Evolutionary conservation across 202 grass and related monocot genomes (phyloP).

Genomic region (Panicum virgatum): DNA sequence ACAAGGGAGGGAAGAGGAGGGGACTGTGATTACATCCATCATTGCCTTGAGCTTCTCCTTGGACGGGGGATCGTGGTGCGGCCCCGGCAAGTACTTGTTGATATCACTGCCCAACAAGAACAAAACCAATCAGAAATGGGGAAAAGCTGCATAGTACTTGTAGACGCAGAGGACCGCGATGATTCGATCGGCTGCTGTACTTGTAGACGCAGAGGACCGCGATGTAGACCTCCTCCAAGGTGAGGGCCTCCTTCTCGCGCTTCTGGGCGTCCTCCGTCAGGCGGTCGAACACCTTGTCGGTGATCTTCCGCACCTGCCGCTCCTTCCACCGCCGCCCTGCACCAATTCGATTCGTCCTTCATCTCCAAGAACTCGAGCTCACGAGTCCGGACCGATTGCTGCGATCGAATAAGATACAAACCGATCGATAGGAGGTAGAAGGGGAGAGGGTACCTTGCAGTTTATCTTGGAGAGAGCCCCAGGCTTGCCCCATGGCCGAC

Average conservation of each 20-base stretch:
- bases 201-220: slow-evolving; percentile 96
- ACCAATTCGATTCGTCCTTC: slow-evolving; percentile 19
- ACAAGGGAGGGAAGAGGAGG: background rate
- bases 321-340: slow-evolving; percentile 86
- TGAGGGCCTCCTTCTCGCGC: slow-evolving; percentile 59
- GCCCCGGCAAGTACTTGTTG: slow-evolving; percentile 93
- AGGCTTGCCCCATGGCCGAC: slow-evolving; percentile 69
- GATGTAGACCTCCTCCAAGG: slow-evolving; percentile 91
- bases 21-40: slow-evolving; percentile 54
- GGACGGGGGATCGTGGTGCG: slow-evolving; percentile 85
- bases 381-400: background rate
- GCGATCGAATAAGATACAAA: background rate
- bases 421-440: background rate
- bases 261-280: slow-evolving; percentile 53
- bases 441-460: slow-evolving; percentile 91
- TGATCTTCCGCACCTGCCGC: slow-evolving; percentile 92
- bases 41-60: slow-evolving; percentile 71
- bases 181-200: slow-evolving; percentile 33
- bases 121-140: background rate
- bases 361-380: background rate
- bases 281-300: slow-evolving; percentile 75
- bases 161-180: no score
- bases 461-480: slow-evolving; percentile 66
- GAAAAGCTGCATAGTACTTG: background rate
- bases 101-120: slow-evolving; percentile 62